Base-by-base conservation (phyloP, 192 early-diverging fungal genomes). In the Coemansia sp. region DNA sequence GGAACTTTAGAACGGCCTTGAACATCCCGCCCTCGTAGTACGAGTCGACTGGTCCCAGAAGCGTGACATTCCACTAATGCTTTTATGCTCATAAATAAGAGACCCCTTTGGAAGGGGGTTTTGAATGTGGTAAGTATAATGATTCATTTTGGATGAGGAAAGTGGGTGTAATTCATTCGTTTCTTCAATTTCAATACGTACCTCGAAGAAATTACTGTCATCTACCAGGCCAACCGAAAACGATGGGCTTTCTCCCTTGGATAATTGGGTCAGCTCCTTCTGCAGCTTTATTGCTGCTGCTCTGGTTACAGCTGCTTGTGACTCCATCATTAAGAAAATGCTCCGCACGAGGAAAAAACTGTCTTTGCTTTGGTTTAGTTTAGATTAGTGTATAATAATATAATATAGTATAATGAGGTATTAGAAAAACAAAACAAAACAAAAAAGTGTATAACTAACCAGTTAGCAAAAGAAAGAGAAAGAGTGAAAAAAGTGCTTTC, bases 11-110 rank as follows among this genome's bases (percentile, higher is more conserved):
- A 18, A 79, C 80, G 1, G 95, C 95, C 68, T 90, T 93, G 88
- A 97, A 99, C 73, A 97, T 92, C 4, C 97, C 97, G 18, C 94
- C 97, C 65, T 97, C 95, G 76, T 94, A 96, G 53, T 91, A 76
- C 10, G 94, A 94, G 61, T 91, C 93, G 45, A 87, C 85, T 41
- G 96, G 92, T 18, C 95, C 95, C 61, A 96, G 89, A 63, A 98
- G 87, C 85, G 95, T 90, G 40, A 98, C 89, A 56, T 92, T 91
- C 93, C 93, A 93, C 90, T 92, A 75, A 2, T 32, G 1, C 63
- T 63, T 18, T 53, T 53, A 21, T 3, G 41, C 32, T 42, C 21
- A 58, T n/a, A 9, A 1, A 38, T 32, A 39, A 58, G 21, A 53
- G n/a, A 53, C 1, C 2, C n/a, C 47, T 48, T 11, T 15, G 47